These are phyloP conservation scores for Bryopsis sp. DNA, from an alignment of 139 green algal genomes.

Conservation along the genomic window DNA sequence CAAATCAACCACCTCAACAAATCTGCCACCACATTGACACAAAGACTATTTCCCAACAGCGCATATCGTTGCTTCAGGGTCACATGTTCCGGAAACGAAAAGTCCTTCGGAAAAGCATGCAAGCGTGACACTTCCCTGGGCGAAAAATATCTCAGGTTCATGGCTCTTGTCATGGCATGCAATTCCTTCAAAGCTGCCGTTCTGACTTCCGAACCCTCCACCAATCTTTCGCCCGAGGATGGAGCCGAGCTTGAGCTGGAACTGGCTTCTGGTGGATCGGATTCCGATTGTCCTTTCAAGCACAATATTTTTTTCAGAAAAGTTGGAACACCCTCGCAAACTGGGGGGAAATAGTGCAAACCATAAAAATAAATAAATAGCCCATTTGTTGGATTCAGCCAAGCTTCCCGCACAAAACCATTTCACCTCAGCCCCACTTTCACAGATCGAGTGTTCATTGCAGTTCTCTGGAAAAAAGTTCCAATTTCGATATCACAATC, in stretches of 20 bases:
- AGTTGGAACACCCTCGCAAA: too few relatives aligned
- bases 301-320: too few relatives aligned
- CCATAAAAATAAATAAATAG: too few relatives aligned
- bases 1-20: constrained; percentile 45
- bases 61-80: constrained; percentile 45
- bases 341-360: too few relatives aligned
- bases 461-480: not conserved
- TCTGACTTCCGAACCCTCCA: too few relatives aligned
- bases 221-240: too few relatives aligned
- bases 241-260: too few relatives aligned
- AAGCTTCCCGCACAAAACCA: too few relatives aligned
- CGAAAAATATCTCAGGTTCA: constrained; percentile 56
- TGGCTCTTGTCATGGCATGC: constrained; percentile 19
- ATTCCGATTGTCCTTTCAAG: too few relatives aligned
- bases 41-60: constrained; percentile 60
- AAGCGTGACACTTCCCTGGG: constrained; percentile 54
- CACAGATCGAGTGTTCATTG: not conserved
- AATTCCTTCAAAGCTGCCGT: too few relatives aligned
- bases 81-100: constrained; percentile 46
- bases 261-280: too few relatives aligned
- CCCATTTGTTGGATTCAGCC: too few relatives aligned
- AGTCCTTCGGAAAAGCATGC: constrained; percentile 49
- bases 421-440: not conserved
- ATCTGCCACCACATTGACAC: constrained; percentile 45
- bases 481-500: not conserved